Conservation (phyloP, 768 basidiomycete species). For the Scleroderma citrinum region DNA sequence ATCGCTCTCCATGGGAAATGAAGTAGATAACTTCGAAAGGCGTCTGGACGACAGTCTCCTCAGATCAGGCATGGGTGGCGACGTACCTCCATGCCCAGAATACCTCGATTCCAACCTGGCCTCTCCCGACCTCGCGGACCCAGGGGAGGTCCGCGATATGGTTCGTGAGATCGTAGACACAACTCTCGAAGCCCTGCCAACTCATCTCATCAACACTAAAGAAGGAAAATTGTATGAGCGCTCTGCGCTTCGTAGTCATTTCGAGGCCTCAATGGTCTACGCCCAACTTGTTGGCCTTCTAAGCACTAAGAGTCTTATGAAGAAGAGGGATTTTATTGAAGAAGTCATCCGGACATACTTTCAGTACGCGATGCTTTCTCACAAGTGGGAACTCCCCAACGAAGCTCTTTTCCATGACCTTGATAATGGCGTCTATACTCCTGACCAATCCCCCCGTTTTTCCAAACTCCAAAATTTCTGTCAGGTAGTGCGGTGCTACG, state of each 20-base stretch:
- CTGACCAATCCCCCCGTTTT: background rate
- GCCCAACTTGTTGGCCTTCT: background rate
- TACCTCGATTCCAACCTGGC: background rate
- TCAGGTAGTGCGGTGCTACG: background rate
- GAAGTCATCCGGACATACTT: conserved; percentile 7
- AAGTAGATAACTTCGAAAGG: background rate
- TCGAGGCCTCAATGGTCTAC: conserved; percentile 2
- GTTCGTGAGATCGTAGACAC: background rate
- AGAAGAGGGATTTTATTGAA: background rate
- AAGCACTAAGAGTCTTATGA: conserved; percentile 1
- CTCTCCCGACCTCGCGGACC: conserved; percentile 1
- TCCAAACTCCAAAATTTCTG: conserved; percentile 5
- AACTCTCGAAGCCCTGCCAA: background rate
- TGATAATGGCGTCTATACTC: background rate
- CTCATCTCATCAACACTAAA: conserved; percentile 5
- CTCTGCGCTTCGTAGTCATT: background rate
- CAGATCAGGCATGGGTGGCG: background rate
- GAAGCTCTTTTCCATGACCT: conserved; percentile 5
- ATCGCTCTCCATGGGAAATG: background rate
- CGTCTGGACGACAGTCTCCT: background rate
- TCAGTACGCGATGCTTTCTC: conserved; percentile 9
- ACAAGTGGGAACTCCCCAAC: conserved; percentile 1
- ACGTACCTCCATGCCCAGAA: background rate
- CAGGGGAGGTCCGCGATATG: background rate
- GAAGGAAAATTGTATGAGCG: conserved; percentile 8